Evolutionary conservation across 1,284 basidiomycete genomes (phyloP), one percentile per base, ranked within the genome.

Genomic region (Grifola frondosa): DNA sequence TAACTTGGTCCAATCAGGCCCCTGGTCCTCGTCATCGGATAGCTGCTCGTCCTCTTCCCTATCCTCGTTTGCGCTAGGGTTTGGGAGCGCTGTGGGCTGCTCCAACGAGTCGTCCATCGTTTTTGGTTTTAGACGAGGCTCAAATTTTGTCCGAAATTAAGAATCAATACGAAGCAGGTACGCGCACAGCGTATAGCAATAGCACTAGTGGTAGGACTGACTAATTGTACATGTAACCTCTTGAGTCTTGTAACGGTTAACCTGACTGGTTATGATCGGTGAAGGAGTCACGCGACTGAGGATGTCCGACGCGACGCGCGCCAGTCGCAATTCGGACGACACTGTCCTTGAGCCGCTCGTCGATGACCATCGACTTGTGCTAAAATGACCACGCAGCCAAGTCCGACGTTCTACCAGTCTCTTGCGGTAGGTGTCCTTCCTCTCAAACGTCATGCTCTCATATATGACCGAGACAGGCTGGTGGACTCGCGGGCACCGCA

Each of bases 401-500:
- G 42, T 6, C 54, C 54, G 20, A 53, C 58, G 7, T 62, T 60
- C 48, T 59, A 56, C 29, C 60, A 64, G 47, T 64, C 62, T 9
- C 48, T 62, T 22, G 51, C 42, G 47, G 62, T 64, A 50, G 35
- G 59, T 37, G n/a, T 37, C 6, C 3, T 12, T 21, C 17, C 11
- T 8, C n/a, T n/a, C n/a, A n/a, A n/a, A n/a, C n/a, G 16, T 20
- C 16, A 10, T 16, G 4, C 4, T 11, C 19, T 15, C 28, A 31
- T 34, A 44, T 25, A 33, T 42, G 15, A 40, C 25, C 30, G 11
- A 33, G 13, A 24, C 46, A 94, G 90, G 86, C 91, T 38, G 93
- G 93, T 28, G 93, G 88, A 15, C 66, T 85, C 28, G 91, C 94
- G 19, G 94, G 94, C 32, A 88, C 91, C 13, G 78, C 91, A 1